Evolutionary conservation across 2,329 filamentous ascomycete genomes (phyloP), one percentile per base, ranked within the genome.

Genomic region (Colletotrichum sansevieriae): DNA sequence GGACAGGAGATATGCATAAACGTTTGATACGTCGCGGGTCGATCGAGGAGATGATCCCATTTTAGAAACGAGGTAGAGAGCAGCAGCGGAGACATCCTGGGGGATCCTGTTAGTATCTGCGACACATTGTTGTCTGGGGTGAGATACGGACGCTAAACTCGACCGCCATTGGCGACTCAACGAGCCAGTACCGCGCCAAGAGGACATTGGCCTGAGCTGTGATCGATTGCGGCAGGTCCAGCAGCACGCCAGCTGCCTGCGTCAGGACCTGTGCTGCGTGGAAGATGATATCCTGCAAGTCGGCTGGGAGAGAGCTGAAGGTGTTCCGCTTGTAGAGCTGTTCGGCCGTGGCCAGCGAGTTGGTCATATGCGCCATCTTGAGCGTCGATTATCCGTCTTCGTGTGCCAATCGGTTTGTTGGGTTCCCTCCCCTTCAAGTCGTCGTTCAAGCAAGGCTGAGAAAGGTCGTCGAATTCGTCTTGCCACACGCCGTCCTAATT

Each of bases 131-230:
- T 35, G 33, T 20, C 5, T 3, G 35, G 15, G 35, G 35, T 41
- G 5, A 59, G 18, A 15, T 18, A 70, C 81, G 63, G 76, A 86
- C 84, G 74, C 82, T 85, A 64, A 89, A 92, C 74, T 90, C 90
- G 78, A 83, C 82, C 71, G 79, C 80, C 82, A 87, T 87, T 75
- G 81, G 84, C 63, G 79, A 88, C 76, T 82, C 85, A 29, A 84
- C 78, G 25, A 94, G 82, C 91, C 92, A 97, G 80, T 94, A 96
- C 13, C 95, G 88, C 59, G 91, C 91, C 39, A 97, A 88, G 0
- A 96, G 81, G 46, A 98, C 89, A 75, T 95, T 93, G 3, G 95
- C 93, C 75, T 94, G 92, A 4, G 94, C 92, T 44, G 96, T 93
- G 44, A 93, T 89, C 73, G 94, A 93, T 77, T 97, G 94, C 7